Conservation (phyloP, 148 eudicot genomes). For the Silene latifolia region DNA sequence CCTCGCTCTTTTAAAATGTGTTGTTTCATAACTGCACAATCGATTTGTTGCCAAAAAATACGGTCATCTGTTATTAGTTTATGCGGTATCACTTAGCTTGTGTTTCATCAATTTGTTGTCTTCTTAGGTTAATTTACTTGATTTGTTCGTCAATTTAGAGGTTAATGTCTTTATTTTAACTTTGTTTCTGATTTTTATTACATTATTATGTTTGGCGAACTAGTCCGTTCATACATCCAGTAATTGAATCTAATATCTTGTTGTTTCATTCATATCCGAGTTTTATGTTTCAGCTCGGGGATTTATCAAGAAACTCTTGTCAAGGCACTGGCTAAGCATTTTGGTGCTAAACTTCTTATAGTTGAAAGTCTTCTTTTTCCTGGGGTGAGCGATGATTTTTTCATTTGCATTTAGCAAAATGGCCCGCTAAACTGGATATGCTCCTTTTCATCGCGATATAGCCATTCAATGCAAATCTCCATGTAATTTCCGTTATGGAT, state of each 20-base stretch:
- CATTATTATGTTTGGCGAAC: background rate
- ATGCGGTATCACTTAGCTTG: too few relatives aligned
- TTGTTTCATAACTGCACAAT: too few relatives aligned
- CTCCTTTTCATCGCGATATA: background rate
- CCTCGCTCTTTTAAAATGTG: too few relatives aligned
- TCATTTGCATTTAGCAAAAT: background rate
- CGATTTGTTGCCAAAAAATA: too few relatives aligned
- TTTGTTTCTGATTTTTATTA: too few relatives aligned
- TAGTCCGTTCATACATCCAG: background rate
- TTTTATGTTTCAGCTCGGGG: slow-evolving; percentile 56
- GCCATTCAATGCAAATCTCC: background rate
- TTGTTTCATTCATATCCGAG: slow-evolving; percentile 6
- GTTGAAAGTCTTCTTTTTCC: slow-evolving; percentile 76
- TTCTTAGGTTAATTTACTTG: too few relatives aligned
- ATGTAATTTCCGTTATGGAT: background rate
- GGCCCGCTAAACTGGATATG: background rate
- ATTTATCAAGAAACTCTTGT: slow-evolving; percentile 85
- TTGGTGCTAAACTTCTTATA: slow-evolving; percentile 63
- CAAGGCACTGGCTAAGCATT: slow-evolving; percentile 84
- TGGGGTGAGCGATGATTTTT: slow-evolving; percentile 52
- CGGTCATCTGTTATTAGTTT: too few relatives aligned
- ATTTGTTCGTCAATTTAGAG: too few relatives aligned
- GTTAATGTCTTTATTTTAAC: too few relatives aligned
- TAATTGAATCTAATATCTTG: slow-evolving; percentile 7
- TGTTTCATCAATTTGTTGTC: too few relatives aligned